Evolutionary conservation across 495 filamentous ascomycete species (phyloP).

Genomic region (Polyplosphaeria fusca): DNA sequence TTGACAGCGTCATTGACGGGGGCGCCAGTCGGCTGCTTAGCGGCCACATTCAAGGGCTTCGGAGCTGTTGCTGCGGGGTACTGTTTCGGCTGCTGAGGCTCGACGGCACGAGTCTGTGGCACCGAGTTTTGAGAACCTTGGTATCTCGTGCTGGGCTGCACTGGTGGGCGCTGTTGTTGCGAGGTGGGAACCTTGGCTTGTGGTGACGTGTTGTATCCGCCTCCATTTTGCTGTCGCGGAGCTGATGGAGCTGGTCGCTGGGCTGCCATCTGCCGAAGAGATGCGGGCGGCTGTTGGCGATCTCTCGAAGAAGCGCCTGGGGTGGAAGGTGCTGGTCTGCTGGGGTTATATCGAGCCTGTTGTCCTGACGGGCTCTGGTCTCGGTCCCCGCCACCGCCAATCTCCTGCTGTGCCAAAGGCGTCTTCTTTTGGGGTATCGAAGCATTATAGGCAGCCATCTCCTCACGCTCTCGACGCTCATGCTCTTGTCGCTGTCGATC

Average conservation of each 20-base stretch:
- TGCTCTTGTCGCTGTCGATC: conserved; percentile 46
- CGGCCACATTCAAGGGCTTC: conserved; percentile 87
- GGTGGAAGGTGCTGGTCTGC: conserved; percentile 61
- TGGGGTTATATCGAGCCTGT: conserved; percentile 74
- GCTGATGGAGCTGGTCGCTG: conserved; percentile 58
- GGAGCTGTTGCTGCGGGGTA: conserved; percentile 48
- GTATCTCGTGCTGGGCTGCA: conserved; percentile 30
- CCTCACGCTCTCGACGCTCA: conserved; percentile 62
- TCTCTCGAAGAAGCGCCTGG: conserved; percentile 49
- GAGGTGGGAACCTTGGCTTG: conserved; percentile 34
- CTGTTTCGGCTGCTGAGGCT: conserved; percentile 25
- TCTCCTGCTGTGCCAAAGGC: conserved; percentile 81
- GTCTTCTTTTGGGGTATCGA: conserved; percentile 71
- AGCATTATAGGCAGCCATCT: conserved; percentile 83
- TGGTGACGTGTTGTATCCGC: conserved; percentile 16
- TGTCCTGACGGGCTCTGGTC: conserved; percentile 39
- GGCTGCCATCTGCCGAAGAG: conserved; percentile 51
- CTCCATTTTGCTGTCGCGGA: conserved; percentile 45
- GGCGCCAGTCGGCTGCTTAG: conserved; percentile 62
- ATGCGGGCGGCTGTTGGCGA: conserved; percentile 45
- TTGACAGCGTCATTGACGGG: conserved; percentile 64
- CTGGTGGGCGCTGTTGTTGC: conserved; percentile 34
- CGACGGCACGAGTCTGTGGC: conserved; percentile 20
- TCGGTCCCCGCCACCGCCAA: conserved; percentile 52
- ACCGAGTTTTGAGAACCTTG: conserved; percentile 18